Conservation (phyloP, 257 asterid species). For the Schizonepeta tenuifolia region DNA sequence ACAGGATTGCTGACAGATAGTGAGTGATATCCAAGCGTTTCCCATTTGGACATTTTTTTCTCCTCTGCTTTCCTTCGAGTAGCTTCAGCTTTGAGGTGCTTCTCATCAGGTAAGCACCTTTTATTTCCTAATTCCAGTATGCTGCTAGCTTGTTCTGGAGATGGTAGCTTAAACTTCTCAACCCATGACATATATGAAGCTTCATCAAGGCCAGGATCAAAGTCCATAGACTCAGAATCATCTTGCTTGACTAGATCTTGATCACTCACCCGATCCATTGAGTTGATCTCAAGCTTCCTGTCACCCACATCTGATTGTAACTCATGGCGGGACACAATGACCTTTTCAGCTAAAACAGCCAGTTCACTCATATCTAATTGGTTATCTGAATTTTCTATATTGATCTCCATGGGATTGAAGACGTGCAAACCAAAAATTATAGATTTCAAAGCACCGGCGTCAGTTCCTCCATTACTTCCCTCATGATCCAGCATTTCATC, state of each 20-base stretch:
- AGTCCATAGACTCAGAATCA: slow-evolving; percentile 47
- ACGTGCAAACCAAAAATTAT: slow-evolving; percentile 75
- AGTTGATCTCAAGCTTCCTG: slow-evolving; percentile 66
- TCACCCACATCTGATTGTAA: slow-evolving; percentile 46
- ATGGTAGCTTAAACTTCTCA: slow-evolving; percentile 76
- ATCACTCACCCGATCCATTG: slow-evolving; percentile 45
- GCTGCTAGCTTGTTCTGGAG: slow-evolving; percentile 40
- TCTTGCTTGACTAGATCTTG: slow-evolving; percentile 43
- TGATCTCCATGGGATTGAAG: slow-evolving; percentile 67
- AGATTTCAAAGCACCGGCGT: slow-evolving; percentile 78
- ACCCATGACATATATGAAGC: slow-evolving; percentile 84
- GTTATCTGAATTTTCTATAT: slow-evolving; percentile 48
- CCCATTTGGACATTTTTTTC: slow-evolving; percentile 82
- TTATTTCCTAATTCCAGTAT: slow-evolving; percentile 48
- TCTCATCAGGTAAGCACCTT: slow-evolving; percentile 58
- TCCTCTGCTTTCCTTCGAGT: slow-evolving; percentile 72
- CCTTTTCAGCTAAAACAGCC: slow-evolving; percentile 61
- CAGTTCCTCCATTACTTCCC: slow-evolving; percentile 60
- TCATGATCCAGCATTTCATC: slow-evolving; percentile 56
- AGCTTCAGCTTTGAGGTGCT: slow-evolving; percentile 67
- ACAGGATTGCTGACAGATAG: slow-evolving; percentile 61
- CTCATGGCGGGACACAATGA: slow-evolving; percentile 60
- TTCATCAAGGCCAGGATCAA: slow-evolving; percentile 76
- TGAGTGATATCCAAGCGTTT: slow-evolving; percentile 81
- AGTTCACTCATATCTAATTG: slow-evolving; percentile 49